Conservation (phyloP, 805 yeast genomes). For the Starmerella asiatica region DNA sequence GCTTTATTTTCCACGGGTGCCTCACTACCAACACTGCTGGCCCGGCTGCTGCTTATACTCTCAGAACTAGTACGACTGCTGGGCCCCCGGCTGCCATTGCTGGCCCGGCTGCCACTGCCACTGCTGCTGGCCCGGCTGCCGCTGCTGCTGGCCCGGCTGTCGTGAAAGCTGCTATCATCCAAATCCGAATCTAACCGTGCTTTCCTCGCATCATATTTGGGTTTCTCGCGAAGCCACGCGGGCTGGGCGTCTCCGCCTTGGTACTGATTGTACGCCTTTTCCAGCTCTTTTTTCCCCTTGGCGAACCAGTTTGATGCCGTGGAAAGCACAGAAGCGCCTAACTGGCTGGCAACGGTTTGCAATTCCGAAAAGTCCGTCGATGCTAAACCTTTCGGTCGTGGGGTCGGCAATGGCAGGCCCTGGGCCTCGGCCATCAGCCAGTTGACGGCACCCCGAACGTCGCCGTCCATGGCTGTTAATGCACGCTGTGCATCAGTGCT, state of each 20-base stretch:
- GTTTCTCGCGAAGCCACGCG: conserved; percentile 60
- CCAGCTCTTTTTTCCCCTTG: conserved; percentile 46
- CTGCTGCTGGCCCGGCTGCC: neutral
- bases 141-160: too few relatives aligned
- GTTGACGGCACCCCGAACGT: conserved; percentile 53
- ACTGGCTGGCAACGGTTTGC: conserved; percentile 36
- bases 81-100: too few relatives aligned
- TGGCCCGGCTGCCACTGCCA: neutral
- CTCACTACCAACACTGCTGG: too few relatives aligned
- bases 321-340: conserved; percentile 43
- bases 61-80: too few relatives aligned
- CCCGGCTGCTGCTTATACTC: too few relatives aligned
- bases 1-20: too few relatives aligned
- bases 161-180: neutral
- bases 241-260: conserved; percentile 38
- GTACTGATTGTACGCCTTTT: conserved; percentile 49
- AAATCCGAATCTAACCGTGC: neutral
- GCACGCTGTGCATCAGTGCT: conserved; percentile 49
- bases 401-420: conserved; percentile 26
- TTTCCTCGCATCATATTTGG: conserved; percentile 12
- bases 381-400: conserved; percentile 9
- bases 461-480: conserved; percentile 38
- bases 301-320: conserved; percentile 48
- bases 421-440: conserved; percentile 51
- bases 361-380: conserved; percentile 10